A percentile compares a stretch with the other conserved stretches of the same genome.
Conservation (phyloP, 2,329 filamentous ascomycete species). For the Pyrenophora tritici-repentis region DNA sequence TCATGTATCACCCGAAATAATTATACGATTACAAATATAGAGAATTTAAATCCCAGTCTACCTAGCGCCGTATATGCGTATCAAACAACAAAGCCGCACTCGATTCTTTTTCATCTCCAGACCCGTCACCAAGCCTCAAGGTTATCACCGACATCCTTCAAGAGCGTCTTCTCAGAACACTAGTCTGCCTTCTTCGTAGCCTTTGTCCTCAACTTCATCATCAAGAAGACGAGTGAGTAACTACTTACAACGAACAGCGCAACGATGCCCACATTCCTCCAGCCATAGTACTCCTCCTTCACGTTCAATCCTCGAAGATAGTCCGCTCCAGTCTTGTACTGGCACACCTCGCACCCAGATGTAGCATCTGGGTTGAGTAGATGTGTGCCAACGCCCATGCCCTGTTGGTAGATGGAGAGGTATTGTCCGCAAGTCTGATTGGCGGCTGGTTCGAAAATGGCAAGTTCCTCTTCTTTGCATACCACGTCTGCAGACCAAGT, state of each 20-base stretch:
- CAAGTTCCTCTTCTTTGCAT: constrained; percentile 42
- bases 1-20: no score
- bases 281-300: constrained; percentile 66
- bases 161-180: no score
- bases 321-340: constrained; percentile 62
- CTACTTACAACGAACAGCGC: constrained; percentile 60
- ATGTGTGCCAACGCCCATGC: constrained; percentile 52
- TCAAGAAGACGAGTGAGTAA: constrained; percentile 55
- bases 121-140: no score
- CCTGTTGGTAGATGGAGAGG: constrained; percentile 57
- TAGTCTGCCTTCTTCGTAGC: constrained; percentile 10
- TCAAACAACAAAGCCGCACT: no score
- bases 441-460: constrained; percentile 54
- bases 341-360: constrained; percentile 63
- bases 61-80: no score
- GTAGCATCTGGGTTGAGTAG: constrained; percentile 65
- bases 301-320: constrained; percentile 65
- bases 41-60: no score
- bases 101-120: no score
- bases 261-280: constrained; percentile 67
- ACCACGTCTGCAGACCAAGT: constrained; percentile 47
- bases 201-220: constrained; percentile 51
- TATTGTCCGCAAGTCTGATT: constrained; percentile 64
- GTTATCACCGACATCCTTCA: no score
- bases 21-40: no score